Percentiles rank a stretch among this genome's conserved stretches.
These are phyloP conservation scores for Tanacetum coccineum DNA, from an alignment of 129 eudicot species.

Conservation along the genomic window DNA sequence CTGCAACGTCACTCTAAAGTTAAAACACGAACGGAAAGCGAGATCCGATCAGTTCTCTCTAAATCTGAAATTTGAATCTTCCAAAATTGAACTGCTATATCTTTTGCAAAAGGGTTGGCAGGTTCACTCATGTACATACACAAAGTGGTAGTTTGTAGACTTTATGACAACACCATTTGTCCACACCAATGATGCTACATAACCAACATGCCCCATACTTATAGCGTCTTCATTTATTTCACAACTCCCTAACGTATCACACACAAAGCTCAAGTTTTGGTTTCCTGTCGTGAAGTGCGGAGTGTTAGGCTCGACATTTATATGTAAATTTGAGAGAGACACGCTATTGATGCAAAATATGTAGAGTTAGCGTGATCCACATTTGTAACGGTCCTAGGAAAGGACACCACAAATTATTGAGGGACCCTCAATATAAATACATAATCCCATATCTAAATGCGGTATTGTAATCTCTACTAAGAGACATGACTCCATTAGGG, in stretches of 20 bases:
- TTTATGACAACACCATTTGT: slow-evolving; percentile 20
- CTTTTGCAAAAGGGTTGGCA: too few relatives aligned
- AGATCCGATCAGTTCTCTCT: too few relatives aligned
- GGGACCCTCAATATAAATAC: too few relatives aligned
- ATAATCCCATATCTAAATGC: too few relatives aligned
- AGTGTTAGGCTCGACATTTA: slow-evolving; percentile 32
- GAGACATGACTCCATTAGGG: not conserved
- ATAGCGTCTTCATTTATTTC: not conserved
- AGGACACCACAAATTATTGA: slow-evolving; percentile 18
- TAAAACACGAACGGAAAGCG: not conserved
- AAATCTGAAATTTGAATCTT: too few relatives aligned
- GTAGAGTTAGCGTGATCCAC: slow-evolving; percentile 33
- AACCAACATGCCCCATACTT: too few relatives aligned
- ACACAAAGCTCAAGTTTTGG: slow-evolving; percentile 23
- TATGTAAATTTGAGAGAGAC: not conserved
- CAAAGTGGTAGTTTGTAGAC: slow-evolving; percentile 17
- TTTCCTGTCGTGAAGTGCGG: slow-evolving; percentile 26
- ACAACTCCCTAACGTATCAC: slow-evolving; percentile 35
- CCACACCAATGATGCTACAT: slow-evolving; percentile 13
- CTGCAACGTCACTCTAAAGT: slow-evolving; percentile 13
- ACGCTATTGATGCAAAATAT: slow-evolving; percentile 24
- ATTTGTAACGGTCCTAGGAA: slow-evolving; percentile 42
- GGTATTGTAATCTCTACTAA: slow-evolving; percentile 14
- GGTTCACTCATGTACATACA: slow-evolving; percentile 16
- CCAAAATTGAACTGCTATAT: too few relatives aligned